phyloP scores from a whole-genome alignment of 805 yeast genomes.

The Schwanniomyces sp. region DNA sequence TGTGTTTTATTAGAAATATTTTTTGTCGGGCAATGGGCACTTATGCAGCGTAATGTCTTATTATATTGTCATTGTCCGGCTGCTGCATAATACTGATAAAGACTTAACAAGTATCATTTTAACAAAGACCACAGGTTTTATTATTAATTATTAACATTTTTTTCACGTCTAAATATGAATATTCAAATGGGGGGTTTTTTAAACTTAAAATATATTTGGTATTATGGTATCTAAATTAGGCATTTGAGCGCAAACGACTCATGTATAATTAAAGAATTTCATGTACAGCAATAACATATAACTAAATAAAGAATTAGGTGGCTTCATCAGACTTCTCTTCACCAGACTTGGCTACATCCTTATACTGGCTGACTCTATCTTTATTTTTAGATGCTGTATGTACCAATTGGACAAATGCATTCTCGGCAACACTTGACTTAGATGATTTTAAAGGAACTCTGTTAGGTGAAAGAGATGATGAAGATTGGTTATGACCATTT shows the following conservation, averaged over 20 bases:
- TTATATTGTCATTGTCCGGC: background rate
- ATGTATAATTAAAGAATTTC: no score
- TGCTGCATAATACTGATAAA: background rate
- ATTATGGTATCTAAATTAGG: no score
- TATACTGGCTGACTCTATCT: constrained; percentile 33
- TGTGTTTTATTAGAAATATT: background rate
- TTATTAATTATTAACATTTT: background rate
- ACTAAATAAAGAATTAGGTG: no score
- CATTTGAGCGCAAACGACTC: no score
- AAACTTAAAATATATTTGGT: no score
- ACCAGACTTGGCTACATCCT: constrained; percentile 6
- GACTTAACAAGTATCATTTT: background rate
- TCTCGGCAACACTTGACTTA: constrained; percentile 41
- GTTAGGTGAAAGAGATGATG: constrained; percentile 19
- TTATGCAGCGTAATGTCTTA: background rate
- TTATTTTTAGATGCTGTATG: constrained; percentile 64
- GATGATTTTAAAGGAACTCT: constrained; percentile 8
- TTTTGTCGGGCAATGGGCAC: background rate
- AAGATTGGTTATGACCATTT: constrained; percentile 15
- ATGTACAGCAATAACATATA: no score
- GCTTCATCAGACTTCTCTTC: constrained; percentile 6
- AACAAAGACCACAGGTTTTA: background rate
- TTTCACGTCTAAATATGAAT: no score
- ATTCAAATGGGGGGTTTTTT: no score
- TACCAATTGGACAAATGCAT: constrained; percentile 69